Base-by-base conservation (phyloP, 1,139 yeast genomes). In the Taiozyma sp. region DNA sequence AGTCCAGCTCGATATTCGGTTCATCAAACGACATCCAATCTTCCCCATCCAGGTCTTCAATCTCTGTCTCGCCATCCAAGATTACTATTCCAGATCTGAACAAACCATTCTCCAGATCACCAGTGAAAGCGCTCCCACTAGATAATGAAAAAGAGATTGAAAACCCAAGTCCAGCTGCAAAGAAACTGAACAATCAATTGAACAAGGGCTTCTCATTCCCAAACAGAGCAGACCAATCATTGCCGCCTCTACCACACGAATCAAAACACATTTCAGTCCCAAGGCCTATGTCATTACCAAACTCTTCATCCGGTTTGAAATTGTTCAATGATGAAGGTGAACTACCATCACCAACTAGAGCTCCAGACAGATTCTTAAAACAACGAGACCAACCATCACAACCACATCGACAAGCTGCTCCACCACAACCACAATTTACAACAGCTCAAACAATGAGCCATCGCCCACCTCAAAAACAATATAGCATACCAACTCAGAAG, bases 121-220 rank as follows among this genome's bases (percentile, higher is more conserved):
- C 39, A 36, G 12, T 14, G 16, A 42, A 28, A 6, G 22, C 4
- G 14, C 23, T 30, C 3, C 23, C 39, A 12, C 13, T 57, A 5
- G 65, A 62, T 41, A 61, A 59, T 39, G 65, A 62, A 41, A 28
- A 43, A 9, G 64, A 56, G 34, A 59, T 63, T 27, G 27, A 47
- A 10, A 55, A 61, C 32, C 66, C 66, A 50, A 61, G 65, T 44
- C 51, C 52, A 3, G 60, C 59, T 8, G 65, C 65, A 2, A 54
- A 51, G 47, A 47, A 43, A 38, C 58, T 47, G 43, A 55, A 62
- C 41, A 62, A 62, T 39, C 44, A 50, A 19, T 49, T 63, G 24
- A 60, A 63, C 47, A 53, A 50, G 45, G 48, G 46, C 8, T 63
- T 61, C 48, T 54, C 62, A 6, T 61, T 61, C 50, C 65, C 66